Evolutionary conservation across 2,329 filamentous ascomycete genomes (phyloP), one percentile per base, ranked within the genome.

Genomic region (Fonsecaea multimorphosa): DNA sequence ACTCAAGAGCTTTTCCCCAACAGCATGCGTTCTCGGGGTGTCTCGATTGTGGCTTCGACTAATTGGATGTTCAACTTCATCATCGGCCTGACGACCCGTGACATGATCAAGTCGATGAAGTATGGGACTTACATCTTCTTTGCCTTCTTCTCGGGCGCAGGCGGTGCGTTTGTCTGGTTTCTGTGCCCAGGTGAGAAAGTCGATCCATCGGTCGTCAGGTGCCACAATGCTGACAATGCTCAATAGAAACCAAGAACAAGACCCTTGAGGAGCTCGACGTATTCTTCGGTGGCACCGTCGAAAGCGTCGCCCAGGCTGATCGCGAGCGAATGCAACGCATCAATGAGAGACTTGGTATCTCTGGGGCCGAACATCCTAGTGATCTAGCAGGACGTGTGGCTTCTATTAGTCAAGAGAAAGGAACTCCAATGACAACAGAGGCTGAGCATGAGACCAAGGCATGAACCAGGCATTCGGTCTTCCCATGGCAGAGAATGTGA

Each of bases 1-100:
- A 75, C 75, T 5, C 77, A 75, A 1, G 77, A 79, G 63, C 77
- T 79, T 8, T 79, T 78, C 68, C 77, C 77, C 49, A 74, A 76
- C 3, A 75, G 75, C 0, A 77, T 77, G 19, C 72, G 77, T 7
- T 24, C 46, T 3, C 19, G 27, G 7, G 46, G 46, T 29, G 27
- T 51, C 19, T 51, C 61, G 19, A 51, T 51, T 11, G 46, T 38
- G 36, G 36, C 36, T 14, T 38, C 36, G 36, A 29, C 22, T 1
- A 54, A 54, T 11, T 54, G 52, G 52, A 54, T 54, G 24, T 54
- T 54, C 52, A 54, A 54, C 27, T 54, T 54, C 52, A 54, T 54
- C 14, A 54, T 54, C 52, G 52, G 52, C 27, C 11, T 54, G 52
- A 31, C 31, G 7, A 29, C 52, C 22, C 52, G 24, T 8, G 27